Conservation (phyloP, 768 basidiomycete species). For the Tubosaeta sp. region DNA sequence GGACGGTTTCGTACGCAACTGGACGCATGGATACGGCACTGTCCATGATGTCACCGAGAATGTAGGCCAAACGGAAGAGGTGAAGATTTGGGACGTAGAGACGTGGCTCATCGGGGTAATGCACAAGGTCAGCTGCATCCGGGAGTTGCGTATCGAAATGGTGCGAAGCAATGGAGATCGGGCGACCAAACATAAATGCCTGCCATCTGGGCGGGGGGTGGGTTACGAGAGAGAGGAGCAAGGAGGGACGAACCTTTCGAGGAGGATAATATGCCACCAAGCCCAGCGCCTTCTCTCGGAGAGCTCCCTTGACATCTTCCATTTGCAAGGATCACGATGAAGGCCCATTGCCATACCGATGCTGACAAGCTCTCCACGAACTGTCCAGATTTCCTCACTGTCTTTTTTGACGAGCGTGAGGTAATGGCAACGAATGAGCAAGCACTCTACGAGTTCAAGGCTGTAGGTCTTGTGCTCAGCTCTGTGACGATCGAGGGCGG, state of each 20-base stretch:
- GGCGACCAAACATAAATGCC: slow-evolving; percentile 82
- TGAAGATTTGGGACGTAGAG: slow-evolving; percentile 73
- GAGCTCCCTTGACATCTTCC: slow-evolving; percentile 61
- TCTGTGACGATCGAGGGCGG: slow-evolving; percentile 58
- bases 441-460: slow-evolving; percentile 72
- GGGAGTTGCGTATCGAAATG: slow-evolving; percentile 83
- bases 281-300: slow-evolving; percentile 83
- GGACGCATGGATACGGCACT: slow-evolving; percentile 76
- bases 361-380: slow-evolving; percentile 67
- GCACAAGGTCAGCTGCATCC: slow-evolving; percentile 48
- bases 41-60: slow-evolving; percentile 83
- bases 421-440: slow-evolving; percentile 68
- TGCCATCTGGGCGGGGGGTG: slow-evolving; percentile 58
- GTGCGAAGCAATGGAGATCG: slow-evolving; percentile 68
- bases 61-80: slow-evolving; percentile 70
- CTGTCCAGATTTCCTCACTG: slow-evolving; percentile 76
- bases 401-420: slow-evolving; percentile 69
- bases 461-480: slow-evolving; percentile 57
- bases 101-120: slow-evolving; percentile 51
- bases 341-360: slow-evolving; percentile 81
- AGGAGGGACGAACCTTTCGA: slow-evolving; percentile 58
- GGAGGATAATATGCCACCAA: slow-evolving; percentile 84
- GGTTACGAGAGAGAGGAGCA: slow-evolving; percentile 4
- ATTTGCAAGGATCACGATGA: slow-evolving; percentile 81
- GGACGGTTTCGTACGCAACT: slow-evolving; percentile 71